phyloP scores from a whole-genome alignment of 1,284 basidiomycete species.

The Rhodotorula mucilaginosa region DNA sequence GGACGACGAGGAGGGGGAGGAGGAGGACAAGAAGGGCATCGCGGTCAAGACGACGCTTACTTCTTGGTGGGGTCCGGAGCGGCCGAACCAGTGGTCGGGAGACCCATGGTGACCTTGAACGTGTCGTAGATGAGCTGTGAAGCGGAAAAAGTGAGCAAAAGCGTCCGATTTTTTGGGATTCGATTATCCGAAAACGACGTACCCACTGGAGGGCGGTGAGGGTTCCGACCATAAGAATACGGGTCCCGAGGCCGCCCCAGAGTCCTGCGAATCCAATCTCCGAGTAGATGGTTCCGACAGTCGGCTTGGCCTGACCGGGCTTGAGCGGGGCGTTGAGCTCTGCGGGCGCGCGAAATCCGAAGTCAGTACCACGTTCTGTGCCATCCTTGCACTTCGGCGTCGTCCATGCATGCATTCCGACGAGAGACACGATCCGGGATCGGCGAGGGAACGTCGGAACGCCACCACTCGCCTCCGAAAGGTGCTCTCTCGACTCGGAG shows the following conservation, averaged over 20 bases:
- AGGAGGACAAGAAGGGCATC: not conserved
- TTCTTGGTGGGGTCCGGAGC: constrained; percentile 13
- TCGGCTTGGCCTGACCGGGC: constrained; percentile 45
- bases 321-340: constrained; percentile 46
- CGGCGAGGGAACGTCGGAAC: too few species aligned
- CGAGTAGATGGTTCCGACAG: constrained; percentile 45
- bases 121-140: constrained; percentile 43
- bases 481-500: too few species aligned
- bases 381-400: too few species aligned
- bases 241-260: constrained; percentile 46
- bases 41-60: not conserved
- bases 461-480: too few species aligned
- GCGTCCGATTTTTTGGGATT: not conserved
- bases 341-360: not conserved
- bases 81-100: constrained; percentile 42
- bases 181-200: not conserved
- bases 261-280: constrained; percentile 47
- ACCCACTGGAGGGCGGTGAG: constrained; percentile 47
- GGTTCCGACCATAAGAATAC: constrained; percentile 46
- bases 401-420: too few species aligned
- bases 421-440: too few species aligned
- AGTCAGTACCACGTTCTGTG: not conserved
- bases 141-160: too few species aligned
- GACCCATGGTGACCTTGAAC: constrained; percentile 41
- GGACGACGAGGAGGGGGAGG: not conserved